phyloP scores from a whole-genome alignment of 129 eudicot genomes.

The Pulicaria dysenterica region DNA sequence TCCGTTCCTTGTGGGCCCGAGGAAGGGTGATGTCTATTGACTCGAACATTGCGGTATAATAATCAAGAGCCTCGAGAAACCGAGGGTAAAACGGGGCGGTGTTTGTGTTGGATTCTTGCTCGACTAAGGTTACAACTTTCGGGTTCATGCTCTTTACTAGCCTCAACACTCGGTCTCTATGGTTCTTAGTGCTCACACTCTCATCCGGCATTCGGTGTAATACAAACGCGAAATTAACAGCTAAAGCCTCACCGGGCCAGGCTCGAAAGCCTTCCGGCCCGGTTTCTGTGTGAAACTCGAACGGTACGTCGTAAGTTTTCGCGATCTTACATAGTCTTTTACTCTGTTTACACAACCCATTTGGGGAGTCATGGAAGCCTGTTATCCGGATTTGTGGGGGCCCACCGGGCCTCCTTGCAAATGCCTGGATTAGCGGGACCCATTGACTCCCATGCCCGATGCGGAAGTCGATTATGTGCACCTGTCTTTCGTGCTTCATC shows the following conservation, averaged over 20 bases:
- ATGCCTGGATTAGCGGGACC: conserved; percentile 80
- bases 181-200: conserved; percentile 67
- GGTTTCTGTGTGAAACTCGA: conserved; percentile 54
- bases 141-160: conserved; percentile 64
- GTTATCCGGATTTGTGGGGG: conserved; percentile 87
- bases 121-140: conserved; percentile 81
- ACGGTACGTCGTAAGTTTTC: conserved; percentile 57
- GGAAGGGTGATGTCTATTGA: conserved; percentile 74
- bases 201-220: conserved; percentile 87
- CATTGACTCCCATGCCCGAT: conserved; percentile 88
- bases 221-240: conserved; percentile 77
- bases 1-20: conserved; percentile 66
- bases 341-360: conserved; percentile 51
- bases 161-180: conserved; percentile 71
- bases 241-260: conserved; percentile 60
- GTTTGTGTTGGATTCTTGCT: conserved; percentile 82
- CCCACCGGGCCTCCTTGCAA: conserved; percentile 75
- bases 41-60: conserved; percentile 80
- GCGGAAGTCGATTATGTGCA: conserved; percentile 72
- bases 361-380: conserved; percentile 66
- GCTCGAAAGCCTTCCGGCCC: conserved; percentile 39
- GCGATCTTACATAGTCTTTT: conserved; percentile 69
- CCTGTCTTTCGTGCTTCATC: conserved; percentile 57
- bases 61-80: conserved; percentile 72
- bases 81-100: conserved; percentile 79